Base-by-base conservation (phyloP, 306 rosid species). In the Betula pendula region DNA sequence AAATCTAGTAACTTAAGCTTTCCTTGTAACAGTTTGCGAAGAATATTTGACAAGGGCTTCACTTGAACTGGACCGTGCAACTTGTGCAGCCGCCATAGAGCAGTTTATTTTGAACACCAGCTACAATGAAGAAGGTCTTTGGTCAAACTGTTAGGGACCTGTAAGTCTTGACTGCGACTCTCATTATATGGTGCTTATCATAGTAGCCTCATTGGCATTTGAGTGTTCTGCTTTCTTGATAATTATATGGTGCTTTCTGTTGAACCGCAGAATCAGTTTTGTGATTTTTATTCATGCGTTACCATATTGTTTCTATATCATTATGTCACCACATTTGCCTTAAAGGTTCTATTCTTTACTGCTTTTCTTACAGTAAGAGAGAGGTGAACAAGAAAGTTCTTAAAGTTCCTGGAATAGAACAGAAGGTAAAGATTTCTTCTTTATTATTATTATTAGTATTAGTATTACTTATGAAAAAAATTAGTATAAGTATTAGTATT, bases 61-160 rank as follows among this genome's bases (percentile, higher is more conserved):
- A 24, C 68, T 74, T 77, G 20, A 63, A 56, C 68, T 78, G 79
- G 59, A 66, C 81, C 49, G 87, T 65, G 58, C 22, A 80, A 62
- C 59, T 80, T 55, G 80, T 56, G 78, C 90, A 56, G 73, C 79
- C 42, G 72, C 85, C 73, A 74, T 69, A 29, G 68, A 79, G 76
- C 80, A 70, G 72, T 45, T 67, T 66, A 15, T 55, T 51, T 48
- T 72, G 81, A 82, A 80, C 67, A 79, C 70, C 83, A 35, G 71
- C 78, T 72, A 76, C 81, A 31, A 95, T 95, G 99, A 95, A 95
- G 97, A 95, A 95, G 84, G 99, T 66, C 80, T 83, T 95, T 78
- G 97, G 82, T 83, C 99, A 92, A 89, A 95, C 99, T 78, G 97
- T 95, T 80, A 89, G 99, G 82, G 99, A 95, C 85, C 68, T 95